Percentiles rank a stretch among this genome's conserved stretches.
Conservation (phyloP, 2,329 filamentous ascomycete genomes). For the Dothidotthia symphoricarpi region DNA sequence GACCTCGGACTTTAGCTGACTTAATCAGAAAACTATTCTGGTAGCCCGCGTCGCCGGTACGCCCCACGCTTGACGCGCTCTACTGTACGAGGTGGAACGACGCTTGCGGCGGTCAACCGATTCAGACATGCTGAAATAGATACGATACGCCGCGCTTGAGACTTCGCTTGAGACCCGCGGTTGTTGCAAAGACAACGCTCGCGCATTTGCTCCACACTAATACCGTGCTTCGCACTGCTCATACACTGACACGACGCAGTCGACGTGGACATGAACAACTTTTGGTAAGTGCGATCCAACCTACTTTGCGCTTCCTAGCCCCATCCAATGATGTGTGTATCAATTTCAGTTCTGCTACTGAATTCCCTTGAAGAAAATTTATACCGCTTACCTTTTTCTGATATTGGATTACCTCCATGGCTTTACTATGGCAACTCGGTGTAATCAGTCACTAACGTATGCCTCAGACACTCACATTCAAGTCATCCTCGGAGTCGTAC, state of each 20-base stretch:
- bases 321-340: slow-evolving; percentile 40
- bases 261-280: not conserved
- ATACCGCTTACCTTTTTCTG: slow-evolving; percentile 59
- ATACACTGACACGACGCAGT: too few species aligned
- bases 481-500: not conserved
- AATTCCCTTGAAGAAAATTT: slow-evolving; percentile 58
- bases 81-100: not conserved
- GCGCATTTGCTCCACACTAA: too few species aligned
- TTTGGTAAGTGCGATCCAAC: slow-evolving; percentile 15
- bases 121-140: too few species aligned
- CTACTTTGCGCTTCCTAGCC: slow-evolving; percentile 2
- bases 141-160: too few species aligned
- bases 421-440: slow-evolving; percentile 4
- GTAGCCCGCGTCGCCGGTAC: too few species aligned
- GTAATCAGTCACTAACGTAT: slow-evolving; percentile 17
- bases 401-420: slow-evolving; percentile 23
- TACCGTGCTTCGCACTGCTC: too few species aligned
- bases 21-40: too few species aligned
- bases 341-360: slow-evolving; percentile 64
- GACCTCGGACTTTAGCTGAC: slow-evolving; percentile 20
- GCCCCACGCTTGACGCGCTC: too few species aligned
- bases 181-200: too few species aligned
- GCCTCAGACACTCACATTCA: slow-evolving; percentile 3
- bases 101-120: too few species aligned
- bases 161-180: too few species aligned